phyloP scores from a whole-genome alignment of 805 yeast genomes.

The Teunomyces funiuensis region DNA sequence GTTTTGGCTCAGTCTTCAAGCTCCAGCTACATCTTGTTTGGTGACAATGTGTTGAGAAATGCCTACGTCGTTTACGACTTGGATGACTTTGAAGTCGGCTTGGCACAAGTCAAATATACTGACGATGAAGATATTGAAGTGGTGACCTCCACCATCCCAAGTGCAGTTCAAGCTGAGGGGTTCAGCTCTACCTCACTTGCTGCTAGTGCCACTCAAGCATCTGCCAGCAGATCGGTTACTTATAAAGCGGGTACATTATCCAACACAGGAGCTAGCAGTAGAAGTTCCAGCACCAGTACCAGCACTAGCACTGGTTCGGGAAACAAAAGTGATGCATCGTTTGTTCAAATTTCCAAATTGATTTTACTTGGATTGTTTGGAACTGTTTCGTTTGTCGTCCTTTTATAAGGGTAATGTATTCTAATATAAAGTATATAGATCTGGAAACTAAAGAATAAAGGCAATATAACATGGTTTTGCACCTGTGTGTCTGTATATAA shows the following conservation, averaged over 20 bases:
- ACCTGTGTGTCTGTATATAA: background rate
- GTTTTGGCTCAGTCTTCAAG: constrained; percentile 12
- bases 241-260: constrained; percentile 1
- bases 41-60: constrained; percentile 63
- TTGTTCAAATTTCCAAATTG: background rate
- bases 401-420: background rate
- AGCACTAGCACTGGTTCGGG: constrained; percentile 1
- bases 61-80: constrained; percentile 67
- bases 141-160: constrained; percentile 48
- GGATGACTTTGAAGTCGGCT: constrained; percentile 54
- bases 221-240: background rate
- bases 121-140: constrained; percentile 44
- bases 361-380: background rate
- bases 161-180: constrained; percentile 47
- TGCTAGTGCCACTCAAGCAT: background rate
- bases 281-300: background rate
- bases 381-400: background rate
- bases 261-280: background rate
- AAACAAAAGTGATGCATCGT: constrained; percentile 1
- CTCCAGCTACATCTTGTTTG: constrained; percentile 44
- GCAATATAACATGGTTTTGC: no score
- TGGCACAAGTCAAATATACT: constrained; percentile 34
- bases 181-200: constrained; percentile 40
- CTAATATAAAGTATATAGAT: background rate
- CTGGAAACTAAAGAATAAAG: background rate